phyloP scores from a whole-genome alignment of 306 rosid species.

The Glycine tomentella region DNA sequence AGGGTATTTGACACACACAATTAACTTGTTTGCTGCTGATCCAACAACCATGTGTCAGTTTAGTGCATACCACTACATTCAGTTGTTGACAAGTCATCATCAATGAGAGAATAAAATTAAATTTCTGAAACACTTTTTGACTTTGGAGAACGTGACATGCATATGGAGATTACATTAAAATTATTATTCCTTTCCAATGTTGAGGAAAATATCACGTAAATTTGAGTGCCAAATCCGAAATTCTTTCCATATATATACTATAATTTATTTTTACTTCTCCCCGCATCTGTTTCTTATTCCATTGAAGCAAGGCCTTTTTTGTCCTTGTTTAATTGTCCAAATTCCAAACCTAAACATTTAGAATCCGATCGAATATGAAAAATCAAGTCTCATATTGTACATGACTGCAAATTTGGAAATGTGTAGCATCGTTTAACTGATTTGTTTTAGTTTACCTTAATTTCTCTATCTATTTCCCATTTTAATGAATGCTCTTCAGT shows the following conservation, averaged over 20 bases:
- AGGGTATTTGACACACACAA: neutral
- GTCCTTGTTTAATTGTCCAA: neutral
- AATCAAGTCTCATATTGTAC: neutral
- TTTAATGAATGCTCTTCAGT: neutral
- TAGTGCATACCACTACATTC: neutral
- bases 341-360: neutral
- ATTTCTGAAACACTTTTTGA: conserved; percentile 11
- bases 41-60: conserved; percentile 19
- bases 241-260: neutral
- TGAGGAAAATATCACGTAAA: too few species aligned
- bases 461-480: neutral
- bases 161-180: neutral
- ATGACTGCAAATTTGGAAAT: neutral
- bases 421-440: neutral
- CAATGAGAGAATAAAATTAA: neutral
- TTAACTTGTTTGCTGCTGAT: conserved; percentile 14
- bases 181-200: neutral
- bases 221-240: neutral
- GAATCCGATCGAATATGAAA: neutral
- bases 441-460: neutral
- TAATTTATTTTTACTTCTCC: neutral
- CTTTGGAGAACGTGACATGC: neutral
- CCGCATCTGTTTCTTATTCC: neutral
- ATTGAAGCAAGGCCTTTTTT: neutral
- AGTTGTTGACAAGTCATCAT: neutral